Evolutionary conservation across 2,329 filamentous ascomycete species (phyloP).

Genomic region (Aureobasidium sp.): DNA sequence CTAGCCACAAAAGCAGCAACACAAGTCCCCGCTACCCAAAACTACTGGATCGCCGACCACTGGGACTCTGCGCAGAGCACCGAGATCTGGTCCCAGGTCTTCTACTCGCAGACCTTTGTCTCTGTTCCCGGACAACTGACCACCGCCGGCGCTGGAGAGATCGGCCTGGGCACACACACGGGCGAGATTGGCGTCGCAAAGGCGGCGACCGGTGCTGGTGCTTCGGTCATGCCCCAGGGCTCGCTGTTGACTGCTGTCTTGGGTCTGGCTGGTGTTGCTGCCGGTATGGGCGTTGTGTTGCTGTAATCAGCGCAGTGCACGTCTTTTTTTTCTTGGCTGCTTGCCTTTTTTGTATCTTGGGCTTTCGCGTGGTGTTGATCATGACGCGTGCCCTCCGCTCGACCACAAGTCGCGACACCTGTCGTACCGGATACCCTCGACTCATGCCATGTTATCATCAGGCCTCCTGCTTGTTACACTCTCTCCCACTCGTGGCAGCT

Average conservation of each 20-base stretch:
- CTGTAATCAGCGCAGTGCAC: neutral
- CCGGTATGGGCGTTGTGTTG: constrained; percentile 10
- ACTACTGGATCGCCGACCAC: constrained; percentile 14
- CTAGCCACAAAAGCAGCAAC: constrained; percentile 1
- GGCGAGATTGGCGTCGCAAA: constrained; percentile 8
- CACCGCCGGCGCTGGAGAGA: constrained; percentile 21
- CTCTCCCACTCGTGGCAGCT: neutral
- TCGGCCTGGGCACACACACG: constrained; percentile 25
- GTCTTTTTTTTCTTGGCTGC: neutral
- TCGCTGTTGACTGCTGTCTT: neutral
- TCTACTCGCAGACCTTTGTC: constrained; percentile 29
- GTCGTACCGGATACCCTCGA: neutral
- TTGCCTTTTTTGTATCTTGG: neutral
- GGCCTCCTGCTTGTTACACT: neutral
- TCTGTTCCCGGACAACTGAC: constrained; percentile 25
- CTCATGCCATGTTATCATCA: neutral
- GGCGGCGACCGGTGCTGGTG: neutral
- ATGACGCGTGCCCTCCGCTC: neutral
- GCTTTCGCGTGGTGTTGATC: neutral
- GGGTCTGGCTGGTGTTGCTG: neutral
- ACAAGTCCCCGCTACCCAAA: neutral
- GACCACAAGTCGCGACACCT: neutral
- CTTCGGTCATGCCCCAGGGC: neutral
- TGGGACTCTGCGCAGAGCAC: constrained; percentile 3
- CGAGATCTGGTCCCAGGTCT: constrained; percentile 21